Evolutionary conservation across 2,329 filamentous ascomycete species (phyloP).

Genomic region (Colletotrichum sp.): DNA sequence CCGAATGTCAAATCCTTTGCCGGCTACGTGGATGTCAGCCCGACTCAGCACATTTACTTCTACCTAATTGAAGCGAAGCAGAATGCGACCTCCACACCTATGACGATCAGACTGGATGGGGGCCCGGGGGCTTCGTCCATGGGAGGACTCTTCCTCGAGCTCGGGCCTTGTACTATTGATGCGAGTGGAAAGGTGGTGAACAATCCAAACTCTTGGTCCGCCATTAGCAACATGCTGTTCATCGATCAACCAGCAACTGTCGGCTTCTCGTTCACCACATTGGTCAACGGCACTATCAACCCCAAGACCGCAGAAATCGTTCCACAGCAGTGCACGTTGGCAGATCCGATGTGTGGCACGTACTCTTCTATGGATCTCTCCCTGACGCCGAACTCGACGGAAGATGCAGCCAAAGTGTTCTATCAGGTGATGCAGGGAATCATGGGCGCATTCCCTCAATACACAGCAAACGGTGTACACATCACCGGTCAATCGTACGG

Average conservation of each 20-base stretch:
- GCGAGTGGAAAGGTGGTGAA: not conserved
- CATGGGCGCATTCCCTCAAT: constrained; percentile 4
- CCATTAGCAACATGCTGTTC: constrained; percentile 6
- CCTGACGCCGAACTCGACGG: not conserved
- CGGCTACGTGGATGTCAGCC: constrained; percentile 7
- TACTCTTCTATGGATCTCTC: constrained; percentile 8
- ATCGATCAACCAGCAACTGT: constrained; percentile 10
- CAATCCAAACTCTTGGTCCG: constrained; percentile 3
- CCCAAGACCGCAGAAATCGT: not conserved
- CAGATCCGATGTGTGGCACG: constrained; percentile 2
- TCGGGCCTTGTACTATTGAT: constrained; percentile 1
- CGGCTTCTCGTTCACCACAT: not conserved
- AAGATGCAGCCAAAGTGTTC: not conserved
- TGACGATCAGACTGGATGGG: constrained; percentile 8
- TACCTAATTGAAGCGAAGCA: not conserved
- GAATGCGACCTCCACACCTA: not conserved
- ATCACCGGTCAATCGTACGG: constrained; percentile 10
- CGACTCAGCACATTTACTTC: constrained; percentile 10
- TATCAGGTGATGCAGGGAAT: constrained; percentile 11
- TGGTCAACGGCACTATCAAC: constrained; percentile 6
- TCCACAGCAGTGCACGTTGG: not conserved
- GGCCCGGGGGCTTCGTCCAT: constrained; percentile 8
- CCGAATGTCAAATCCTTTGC: not conserved
- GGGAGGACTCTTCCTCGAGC: constrained; percentile 4
- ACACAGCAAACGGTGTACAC: not conserved